A percentile compares a stretch with the other conserved stretches of the same genome.
Evolutionary conservation across 345 rosid genomes (phyloP).

Genomic region (Eutrema yunnanense): DNA sequence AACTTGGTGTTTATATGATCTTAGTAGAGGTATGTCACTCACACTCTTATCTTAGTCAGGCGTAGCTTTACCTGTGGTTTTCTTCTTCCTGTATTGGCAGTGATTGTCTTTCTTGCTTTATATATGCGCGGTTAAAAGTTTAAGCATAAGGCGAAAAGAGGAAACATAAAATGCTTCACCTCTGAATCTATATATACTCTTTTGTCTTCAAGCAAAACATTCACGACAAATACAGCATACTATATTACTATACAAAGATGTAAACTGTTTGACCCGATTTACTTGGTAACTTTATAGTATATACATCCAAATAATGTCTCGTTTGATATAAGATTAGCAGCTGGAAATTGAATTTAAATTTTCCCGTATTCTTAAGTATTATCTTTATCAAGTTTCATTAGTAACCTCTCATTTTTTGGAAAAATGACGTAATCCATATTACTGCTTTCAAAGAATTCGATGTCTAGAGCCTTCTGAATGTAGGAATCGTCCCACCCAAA

Average conservation of each 20-base stretch:
- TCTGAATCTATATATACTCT: neutral
- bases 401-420: conserved; percentile 9
- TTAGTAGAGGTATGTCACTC: conserved; percentile 19
- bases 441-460: conserved; percentile 11
- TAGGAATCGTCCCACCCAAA: conserved; percentile 42
- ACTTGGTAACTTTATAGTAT: conserved; percentile 9
- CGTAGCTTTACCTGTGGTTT: conserved; percentile 7
- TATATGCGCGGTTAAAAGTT: neutral
- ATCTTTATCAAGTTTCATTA: conserved; percentile 1
- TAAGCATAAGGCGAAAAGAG: neutral
- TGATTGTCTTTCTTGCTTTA: neutral
- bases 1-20: conserved; percentile 14
- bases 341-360: neutral
- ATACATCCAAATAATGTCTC: conserved; percentile 14
- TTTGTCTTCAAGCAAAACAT: conserved; percentile 14
- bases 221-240: neutral
- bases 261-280: neutral
- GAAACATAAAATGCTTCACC: conserved; percentile 3
- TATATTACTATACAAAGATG: neutral
- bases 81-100: neutral
- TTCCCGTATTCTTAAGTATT: neutral
- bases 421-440: conserved; percentile 9
- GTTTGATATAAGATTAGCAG: conserved; percentile 10
- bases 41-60: neutral
- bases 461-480: conserved; percentile 51